Evolutionary conservation across 345 rosid genomes (phyloP).

Genomic region (Eucalyptus camaldulensis): DNA sequence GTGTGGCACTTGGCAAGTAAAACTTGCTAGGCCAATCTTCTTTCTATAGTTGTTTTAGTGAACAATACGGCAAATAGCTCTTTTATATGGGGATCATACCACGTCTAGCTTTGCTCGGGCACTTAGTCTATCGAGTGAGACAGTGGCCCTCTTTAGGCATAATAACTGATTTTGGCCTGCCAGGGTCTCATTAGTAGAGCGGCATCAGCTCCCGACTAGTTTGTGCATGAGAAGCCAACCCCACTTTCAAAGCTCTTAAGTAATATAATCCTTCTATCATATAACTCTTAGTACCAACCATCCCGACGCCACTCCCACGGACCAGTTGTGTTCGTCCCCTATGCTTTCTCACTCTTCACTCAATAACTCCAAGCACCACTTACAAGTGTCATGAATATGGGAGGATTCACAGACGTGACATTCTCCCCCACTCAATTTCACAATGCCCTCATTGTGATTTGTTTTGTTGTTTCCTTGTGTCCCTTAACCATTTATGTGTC

Average conservation of each 20-base stretch:
- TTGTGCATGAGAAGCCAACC: too few relatives aligned
- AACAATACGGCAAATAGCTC: fast-evolving
- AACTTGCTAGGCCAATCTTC: too few relatives aligned
- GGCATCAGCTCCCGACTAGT: fast-evolving
- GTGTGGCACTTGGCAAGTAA: fast-evolving
- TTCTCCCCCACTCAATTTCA: too few relatives aligned
- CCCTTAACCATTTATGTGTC: too few relatives aligned
- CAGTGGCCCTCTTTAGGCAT: fast-evolving
- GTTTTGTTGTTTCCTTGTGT: too few relatives aligned
- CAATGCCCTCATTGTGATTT: fast-evolving
- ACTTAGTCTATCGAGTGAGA: too few relatives aligned
- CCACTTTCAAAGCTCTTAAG: fast-evolving
- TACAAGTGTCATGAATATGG: fast-evolving
- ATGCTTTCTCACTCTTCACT: too few relatives aligned
- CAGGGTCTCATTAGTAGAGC: fast-evolving
- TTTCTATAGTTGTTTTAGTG: too few relatives aligned
- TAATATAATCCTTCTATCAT: fast-evolving
- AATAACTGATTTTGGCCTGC: fast-evolving
- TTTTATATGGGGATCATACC: too few relatives aligned
- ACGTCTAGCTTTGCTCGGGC: fast-evolving
- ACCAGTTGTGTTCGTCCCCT: fast-evolving
- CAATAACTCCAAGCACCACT: fast-evolving
- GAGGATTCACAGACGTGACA: fast-evolving
- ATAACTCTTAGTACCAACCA: fast-evolving
- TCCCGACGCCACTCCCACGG: fast-evolving